These are phyloP conservation scores for Basidioascus undulatus DNA, from an alignment of 768 basidiomycete species.

Conservation along the genomic window DNA sequence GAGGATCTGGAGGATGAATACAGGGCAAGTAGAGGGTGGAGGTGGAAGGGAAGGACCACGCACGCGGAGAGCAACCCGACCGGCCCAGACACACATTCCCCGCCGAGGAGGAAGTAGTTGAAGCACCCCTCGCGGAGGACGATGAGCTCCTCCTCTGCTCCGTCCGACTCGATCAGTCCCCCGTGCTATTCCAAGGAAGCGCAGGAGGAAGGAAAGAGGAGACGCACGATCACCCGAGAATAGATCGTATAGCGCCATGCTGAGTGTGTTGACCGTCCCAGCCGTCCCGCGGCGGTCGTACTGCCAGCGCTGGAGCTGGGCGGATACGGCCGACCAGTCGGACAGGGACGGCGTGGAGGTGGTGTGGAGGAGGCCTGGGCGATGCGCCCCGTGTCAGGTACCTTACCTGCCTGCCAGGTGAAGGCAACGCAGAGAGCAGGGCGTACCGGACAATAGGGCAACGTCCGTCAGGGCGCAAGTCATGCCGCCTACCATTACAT, in stretches of 20 bases:
- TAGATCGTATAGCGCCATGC: constrained; percentile 76
- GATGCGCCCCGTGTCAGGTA: too few species aligned
- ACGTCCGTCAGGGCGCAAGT: constrained; percentile 80
- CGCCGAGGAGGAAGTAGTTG: constrained; percentile 88
- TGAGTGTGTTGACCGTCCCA: constrained; percentile 75
- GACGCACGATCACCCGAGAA: constrained; percentile 76
- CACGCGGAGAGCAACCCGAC: constrained; percentile 75
- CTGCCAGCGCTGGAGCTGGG: constrained; percentile 45
- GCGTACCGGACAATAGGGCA: too few species aligned
- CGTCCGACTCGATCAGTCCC: not conserved
- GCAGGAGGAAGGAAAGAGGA: not conserved
- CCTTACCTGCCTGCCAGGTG: too few species aligned
- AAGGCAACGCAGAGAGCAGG: too few species aligned
- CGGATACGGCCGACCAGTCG: constrained; percentile 20
- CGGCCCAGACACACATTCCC: constrained; percentile 65
- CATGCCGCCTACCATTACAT: constrained; percentile 70
- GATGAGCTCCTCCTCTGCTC: constrained; percentile 20
- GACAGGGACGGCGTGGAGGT: too few species aligned
- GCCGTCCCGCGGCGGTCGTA: constrained; percentile 64
- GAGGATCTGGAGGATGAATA: too few species aligned
- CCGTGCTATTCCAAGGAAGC: not conserved
- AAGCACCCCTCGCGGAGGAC: constrained; percentile 50
- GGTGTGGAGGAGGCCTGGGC: too few species aligned
- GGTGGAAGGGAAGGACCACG: constrained; percentile 13
- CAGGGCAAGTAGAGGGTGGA: not conserved